Base-by-base conservation (phyloP, 495 filamentous ascomycete species). In the Annulohypoxylon bovei region DNA sequence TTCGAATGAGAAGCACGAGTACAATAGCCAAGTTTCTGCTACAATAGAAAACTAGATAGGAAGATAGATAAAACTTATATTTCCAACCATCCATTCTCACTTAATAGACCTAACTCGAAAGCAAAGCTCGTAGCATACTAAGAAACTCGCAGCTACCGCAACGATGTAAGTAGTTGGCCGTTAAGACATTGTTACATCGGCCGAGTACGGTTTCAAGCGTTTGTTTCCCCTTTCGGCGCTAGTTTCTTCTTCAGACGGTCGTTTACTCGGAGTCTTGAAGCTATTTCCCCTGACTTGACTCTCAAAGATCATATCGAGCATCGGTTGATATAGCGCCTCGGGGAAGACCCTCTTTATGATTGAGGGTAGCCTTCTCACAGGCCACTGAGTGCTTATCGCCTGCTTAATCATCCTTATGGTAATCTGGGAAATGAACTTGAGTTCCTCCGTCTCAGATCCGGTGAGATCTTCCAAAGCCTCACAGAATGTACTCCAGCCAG, bases 321-420 rank as follows among this genome's bases (percentile, higher is more conserved):
- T 42, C n/a, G 61, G 61, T 23, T 40, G 37, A 14, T n/a, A 9
- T 12, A 64, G 14, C 32, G 27, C 18, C 35, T 64, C 27, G 8
- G 35, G 61, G 18, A 64, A 55, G 25, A 55, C 49, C 8, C 4
- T 40, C 32, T 18, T 55, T 39, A 58, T 22, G 11, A 65, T 40
- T 0, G 18, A 58, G 27, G 30, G 53, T 12, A 65, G 32, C 14
- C 42, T 49, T 42, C 53, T 22, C n/a, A 65, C 1, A n/a, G 42
- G 40, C 62, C 53, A 65, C 3, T 28, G 30, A 8, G 37, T 20
- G 30, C 14, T 23, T 8, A 14, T 47, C 8, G 52, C 52, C 22
- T 65, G 30, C 11, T 58, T 49, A 18, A 52, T 40, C 53, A 57
- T 49, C 39, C 30, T 58, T n/a, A 22, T 53, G 3, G 61, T 46